These are phyloP conservation scores for Nepenthes gracilis DNA, from an alignment of 148 eudicot genomes.

Conservation along the genomic window DNA sequence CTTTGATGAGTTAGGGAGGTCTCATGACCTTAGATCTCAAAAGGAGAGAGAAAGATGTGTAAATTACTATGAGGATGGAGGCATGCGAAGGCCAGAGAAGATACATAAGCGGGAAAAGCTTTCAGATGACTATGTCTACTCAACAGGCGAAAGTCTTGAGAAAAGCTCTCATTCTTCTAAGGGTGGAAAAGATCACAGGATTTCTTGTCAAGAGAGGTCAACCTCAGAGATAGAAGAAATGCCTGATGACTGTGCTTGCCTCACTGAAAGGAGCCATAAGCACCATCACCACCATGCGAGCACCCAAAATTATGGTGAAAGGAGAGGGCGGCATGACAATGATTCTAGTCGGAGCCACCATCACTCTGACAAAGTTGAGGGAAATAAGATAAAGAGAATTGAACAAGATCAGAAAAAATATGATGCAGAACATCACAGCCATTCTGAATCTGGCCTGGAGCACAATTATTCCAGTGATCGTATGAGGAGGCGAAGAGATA, in stretches of 20 bases:
- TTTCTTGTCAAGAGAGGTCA: slow-evolving; percentile 26
- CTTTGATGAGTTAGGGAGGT: slow-evolving; percentile 8
- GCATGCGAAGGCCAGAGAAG: slow-evolving; percentile 18
- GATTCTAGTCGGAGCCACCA: slow-evolving; percentile 18
- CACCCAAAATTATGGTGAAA: slow-evolving; percentile 15
- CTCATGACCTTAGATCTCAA: slow-evolving; percentile 11
- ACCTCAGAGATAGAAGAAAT: slow-evolving; percentile 24
- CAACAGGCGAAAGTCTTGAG: slow-evolving; percentile 20
- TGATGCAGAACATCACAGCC: slow-evolving; percentile 16
- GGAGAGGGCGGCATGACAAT: slow-evolving; percentile 15
- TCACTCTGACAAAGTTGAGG: slow-evolving; percentile 6
- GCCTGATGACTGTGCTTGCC: slow-evolving; percentile 15
- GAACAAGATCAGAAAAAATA: slow-evolving; percentile 19
- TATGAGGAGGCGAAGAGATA: slow-evolving; percentile 16
- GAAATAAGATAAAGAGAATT: slow-evolving; percentile 13
- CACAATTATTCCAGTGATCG: slow-evolving; percentile 19
- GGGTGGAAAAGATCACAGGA: slow-evolving; percentile 25
- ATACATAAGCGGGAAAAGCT: slow-evolving; percentile 20
- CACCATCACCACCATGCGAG: slow-evolving; percentile 12
- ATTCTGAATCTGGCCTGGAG: slow-evolving; percentile 21
- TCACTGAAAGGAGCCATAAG: slow-evolving; percentile 21
- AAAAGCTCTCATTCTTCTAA: slow-evolving; percentile 13
- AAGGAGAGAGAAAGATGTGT: slow-evolving; percentile 20
- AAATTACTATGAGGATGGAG: slow-evolving; percentile 24
- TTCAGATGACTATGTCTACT: slow-evolving; percentile 18